Percentiles rank a stretch among this genome's conserved stretches.
Conservation (phyloP, 495 filamentous ascomycete genomes). For the Elasticomyces elasticus region DNA sequence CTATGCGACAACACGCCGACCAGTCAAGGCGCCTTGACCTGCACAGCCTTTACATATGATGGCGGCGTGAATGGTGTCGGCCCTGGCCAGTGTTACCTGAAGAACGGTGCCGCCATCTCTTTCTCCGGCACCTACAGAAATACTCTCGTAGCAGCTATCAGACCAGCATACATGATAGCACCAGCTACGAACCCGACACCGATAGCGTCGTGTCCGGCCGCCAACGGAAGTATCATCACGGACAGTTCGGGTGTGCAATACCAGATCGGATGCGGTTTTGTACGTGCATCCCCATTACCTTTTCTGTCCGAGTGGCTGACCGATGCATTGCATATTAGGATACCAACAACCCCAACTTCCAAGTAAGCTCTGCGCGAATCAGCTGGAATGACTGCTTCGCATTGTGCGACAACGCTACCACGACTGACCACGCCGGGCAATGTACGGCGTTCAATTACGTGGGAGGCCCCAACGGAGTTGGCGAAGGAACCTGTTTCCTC, state of each 20-base stretch:
- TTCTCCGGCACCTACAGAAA: not conserved
- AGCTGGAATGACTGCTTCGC: not conserved
- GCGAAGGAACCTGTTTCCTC: not conserved
- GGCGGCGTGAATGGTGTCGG: slow-evolving; percentile 11
- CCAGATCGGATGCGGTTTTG: not conserved
- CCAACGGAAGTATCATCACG: not conserved
- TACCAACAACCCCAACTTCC: not conserved
- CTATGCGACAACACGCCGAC: slow-evolving; percentile 2
- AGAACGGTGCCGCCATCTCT: not conserved
- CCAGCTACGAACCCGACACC: not conserved
- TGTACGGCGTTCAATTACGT: not conserved
- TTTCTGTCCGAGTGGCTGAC: too few relatives aligned
- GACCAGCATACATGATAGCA: not conserved
- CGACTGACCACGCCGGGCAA: too few relatives aligned
- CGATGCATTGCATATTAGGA: not conserved
- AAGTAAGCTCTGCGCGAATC: not conserved
- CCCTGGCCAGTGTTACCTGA: slow-evolving; percentile 5
- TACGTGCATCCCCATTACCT: not conserved
- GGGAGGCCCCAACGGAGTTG: not conserved
- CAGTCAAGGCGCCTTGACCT: not conserved
- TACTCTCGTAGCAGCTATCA: not conserved
- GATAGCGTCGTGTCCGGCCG: not conserved
- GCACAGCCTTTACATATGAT: slow-evolving; percentile 4
- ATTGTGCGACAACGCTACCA: not conserved
- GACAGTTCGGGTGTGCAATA: not conserved